Evolutionary conservation across 352 stramenopile species (phyloP).

Genomic region (Globisporangium heterothallicum): DNA sequence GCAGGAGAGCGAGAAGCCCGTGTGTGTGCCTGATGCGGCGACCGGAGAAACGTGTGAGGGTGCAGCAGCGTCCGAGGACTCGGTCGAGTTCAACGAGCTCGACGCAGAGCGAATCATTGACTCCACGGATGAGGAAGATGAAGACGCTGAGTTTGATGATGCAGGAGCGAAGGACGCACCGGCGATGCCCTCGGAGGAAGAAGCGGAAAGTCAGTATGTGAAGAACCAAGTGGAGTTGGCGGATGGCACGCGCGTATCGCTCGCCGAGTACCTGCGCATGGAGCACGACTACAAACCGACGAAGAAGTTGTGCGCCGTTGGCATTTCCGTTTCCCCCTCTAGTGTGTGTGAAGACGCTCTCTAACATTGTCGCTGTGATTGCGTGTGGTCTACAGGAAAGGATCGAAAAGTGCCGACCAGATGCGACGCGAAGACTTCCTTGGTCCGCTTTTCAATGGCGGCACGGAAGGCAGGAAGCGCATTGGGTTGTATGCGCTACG

Average conservation of each 20-base stretch:
- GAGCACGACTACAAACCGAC: conserved; percentile 18
- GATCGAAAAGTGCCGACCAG: conserved; percentile 31
- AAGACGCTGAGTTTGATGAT: too few relatives aligned
- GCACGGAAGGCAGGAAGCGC: conserved; percentile 40
- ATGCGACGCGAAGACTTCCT: conserved; percentile 60
- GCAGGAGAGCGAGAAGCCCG: conserved; percentile 1
- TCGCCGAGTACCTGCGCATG: conserved; percentile 63
- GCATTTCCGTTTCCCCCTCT: not conserved
- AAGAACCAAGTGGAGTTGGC: conserved; percentile 56
- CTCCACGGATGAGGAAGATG: too few relatives aligned
- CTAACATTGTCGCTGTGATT: conserved; percentile 1
- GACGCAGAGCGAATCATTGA: conserved; percentile 25
- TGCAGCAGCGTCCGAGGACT: not conserved
- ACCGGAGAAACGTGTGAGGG: conserved; percentile 9
- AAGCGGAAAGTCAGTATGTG: conserved; percentile 24
- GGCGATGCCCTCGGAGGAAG: conserved; percentile 18
- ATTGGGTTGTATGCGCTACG: conserved; percentile 51
- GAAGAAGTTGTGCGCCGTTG: conserved; percentile 46
- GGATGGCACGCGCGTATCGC: conserved; percentile 47
- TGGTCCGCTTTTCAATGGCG: conserved; percentile 58
- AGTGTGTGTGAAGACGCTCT: not conserved
- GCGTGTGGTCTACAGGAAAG: conserved; percentile 21
- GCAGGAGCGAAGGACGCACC: conserved; percentile 21
- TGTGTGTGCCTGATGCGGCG: conserved; percentile 10
- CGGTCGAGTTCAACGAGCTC: conserved; percentile 25